Base-by-base conservation (phyloP, 495 filamentous ascomycete genomes). In the Entonaema liquescens region DNA sequence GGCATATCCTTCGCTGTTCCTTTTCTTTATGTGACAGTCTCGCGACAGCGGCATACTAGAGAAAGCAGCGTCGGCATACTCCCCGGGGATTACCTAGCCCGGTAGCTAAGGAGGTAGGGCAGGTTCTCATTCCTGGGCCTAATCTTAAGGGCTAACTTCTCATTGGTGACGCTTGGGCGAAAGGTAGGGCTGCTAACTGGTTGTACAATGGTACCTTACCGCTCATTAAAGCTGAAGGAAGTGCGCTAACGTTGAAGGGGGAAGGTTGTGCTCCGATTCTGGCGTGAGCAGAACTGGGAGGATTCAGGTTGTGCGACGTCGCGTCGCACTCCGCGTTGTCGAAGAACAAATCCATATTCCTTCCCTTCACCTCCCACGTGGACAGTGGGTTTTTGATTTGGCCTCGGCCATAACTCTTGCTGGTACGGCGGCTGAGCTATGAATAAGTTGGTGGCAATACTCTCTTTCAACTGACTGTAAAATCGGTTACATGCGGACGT, bases 241-340 rank as follows among this genome's bases (percentile, higher is more conserved):
- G 29, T 13, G 47, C 61, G 21, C 59, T 49, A 60, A 17, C 17
- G 47, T 49, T 35, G 26, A 53, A 53, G 49, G 2, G 12, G 13
- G 25, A 29, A 53, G 26, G 23, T 53, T 26, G 15, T 53, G 49
- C 49, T 28, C 26, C 29, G 26, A 54, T 63, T 65, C 54, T 64
- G 64, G 69, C 49, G 64, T 65, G 36, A 68, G 38, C 25, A 62
- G 57, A 62, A 59, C 52, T 55, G 47, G 70, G 21, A 68, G 70
- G 61, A 73, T 69, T 69, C 58, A 69, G 38, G 57, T 55, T 62
- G 70, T 73, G 62, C 58, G 35, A 69, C 65, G 53, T 69, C 56
- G 58, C 44, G 61, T 69, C 15, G 56, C 47, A 60, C 28, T 44
- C n/a, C 70, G 64, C 55, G 52, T 65, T 50, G 52, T 66, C 19